These are phyloP conservation scores for Lactifluus piperatus DNA, from an alignment of 768 basidiomycete genomes.

Conservation along the genomic window DNA sequence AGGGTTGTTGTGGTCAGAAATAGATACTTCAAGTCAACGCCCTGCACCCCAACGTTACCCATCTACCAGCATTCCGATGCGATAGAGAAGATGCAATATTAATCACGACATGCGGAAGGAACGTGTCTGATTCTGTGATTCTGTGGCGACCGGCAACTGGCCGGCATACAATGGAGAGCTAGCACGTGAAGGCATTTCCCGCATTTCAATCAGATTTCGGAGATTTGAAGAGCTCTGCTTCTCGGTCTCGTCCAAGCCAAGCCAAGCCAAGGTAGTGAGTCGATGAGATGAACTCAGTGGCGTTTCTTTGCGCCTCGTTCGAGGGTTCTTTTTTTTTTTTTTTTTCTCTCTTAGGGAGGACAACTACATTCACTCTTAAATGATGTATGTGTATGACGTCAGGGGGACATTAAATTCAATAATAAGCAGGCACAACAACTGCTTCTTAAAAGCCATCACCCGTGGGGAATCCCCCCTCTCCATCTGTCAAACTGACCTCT, in stretches of 20 bases:
- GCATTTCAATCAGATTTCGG: not conserved
- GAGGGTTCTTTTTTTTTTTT: not conserved
- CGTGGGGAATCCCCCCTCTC: not conserved
- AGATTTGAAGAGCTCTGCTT: not conserved
- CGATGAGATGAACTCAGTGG: not conserved
- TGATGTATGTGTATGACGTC: constrained; percentile 2
- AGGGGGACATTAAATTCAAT: constrained; percentile 1
- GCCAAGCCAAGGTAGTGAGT: too few species aligned
- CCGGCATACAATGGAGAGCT: not conserved
- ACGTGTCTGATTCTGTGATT: not conserved
- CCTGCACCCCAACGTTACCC: not conserved
- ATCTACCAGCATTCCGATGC: not conserved
- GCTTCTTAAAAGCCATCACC: not conserved
- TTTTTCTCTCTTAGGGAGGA: not conserved
- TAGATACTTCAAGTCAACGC: not conserved
- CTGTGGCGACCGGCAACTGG: not conserved
- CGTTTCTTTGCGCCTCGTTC: not conserved
- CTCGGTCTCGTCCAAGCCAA: too few species aligned
- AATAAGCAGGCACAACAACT: too few species aligned
- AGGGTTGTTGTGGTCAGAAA: too few species aligned
- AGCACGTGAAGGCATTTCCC: not conserved
- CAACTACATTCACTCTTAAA: not conserved
- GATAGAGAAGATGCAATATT: not conserved
- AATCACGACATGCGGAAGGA: not conserved
- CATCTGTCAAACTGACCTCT: not conserved